Evolutionary conservation across 805 yeast genomes (phyloP).

Genomic region (Clavispora vitiphila): DNA sequence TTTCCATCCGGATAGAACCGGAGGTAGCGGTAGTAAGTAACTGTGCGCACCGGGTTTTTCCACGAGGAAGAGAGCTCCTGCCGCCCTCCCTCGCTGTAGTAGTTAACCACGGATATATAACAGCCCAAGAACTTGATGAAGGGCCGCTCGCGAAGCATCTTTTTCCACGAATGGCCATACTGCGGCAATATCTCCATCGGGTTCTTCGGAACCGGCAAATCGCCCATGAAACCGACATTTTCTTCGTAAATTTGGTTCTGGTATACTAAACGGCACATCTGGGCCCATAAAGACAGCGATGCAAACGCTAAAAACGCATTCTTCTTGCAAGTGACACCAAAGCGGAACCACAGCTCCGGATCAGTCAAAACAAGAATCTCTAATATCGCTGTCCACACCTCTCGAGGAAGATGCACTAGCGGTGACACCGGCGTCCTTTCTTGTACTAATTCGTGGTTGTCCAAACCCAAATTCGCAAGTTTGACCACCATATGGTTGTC

Average conservation of each 20-base stretch:
- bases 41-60: constrained; percentile 72
- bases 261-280: constrained; percentile 46
- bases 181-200: constrained; percentile 25
- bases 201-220: constrained; percentile 30
- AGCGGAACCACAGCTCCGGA: constrained; percentile 62
- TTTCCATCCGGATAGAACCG: constrained; percentile 78
- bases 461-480: constrained; percentile 22
- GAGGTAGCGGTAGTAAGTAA: constrained; percentile 82
- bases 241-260: constrained; percentile 50
- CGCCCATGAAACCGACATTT: constrained; percentile 36
- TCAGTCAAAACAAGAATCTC: constrained; percentile 41
- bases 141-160: constrained; percentile 63
- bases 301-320: constrained; percentile 55
- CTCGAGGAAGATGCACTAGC: constrained; percentile 44
- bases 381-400: constrained; percentile 50
- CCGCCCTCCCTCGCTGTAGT: constrained; percentile 77
- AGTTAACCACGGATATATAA: constrained; percentile 80
- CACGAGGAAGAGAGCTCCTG: constrained; percentile 62
- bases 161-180: constrained; percentile 35
- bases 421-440: constrained; percentile 30
- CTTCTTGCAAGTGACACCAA: constrained; percentile 55
- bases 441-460: constrained; percentile 14
- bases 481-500: constrained; percentile 20
- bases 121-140: constrained; percentile 76
- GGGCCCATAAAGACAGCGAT: constrained; percentile 45